Conservation (phyloP, 192 early-diverging fungal genomes). For the Coemansia sp. region DNA sequence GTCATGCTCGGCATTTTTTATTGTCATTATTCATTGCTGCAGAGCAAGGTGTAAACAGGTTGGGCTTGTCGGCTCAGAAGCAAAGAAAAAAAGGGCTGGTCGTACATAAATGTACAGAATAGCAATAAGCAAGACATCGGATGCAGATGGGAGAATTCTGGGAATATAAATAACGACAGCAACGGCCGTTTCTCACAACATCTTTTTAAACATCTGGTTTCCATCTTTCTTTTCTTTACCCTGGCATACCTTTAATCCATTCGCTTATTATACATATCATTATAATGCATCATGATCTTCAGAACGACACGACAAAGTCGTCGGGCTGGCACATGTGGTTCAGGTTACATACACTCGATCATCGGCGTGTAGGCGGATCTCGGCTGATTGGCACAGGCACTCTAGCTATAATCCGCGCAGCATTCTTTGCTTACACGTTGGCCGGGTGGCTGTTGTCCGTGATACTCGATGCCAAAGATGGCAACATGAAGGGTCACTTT, state of each 20-base stretch:
- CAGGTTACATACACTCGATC: conserved; percentile 31
- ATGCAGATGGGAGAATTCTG: no score
- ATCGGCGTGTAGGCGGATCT: conserved; percentile 22
- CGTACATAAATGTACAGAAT: no score
- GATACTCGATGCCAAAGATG: conserved; percentile 19
- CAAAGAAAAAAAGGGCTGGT: no score
- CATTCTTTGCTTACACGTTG: conserved; percentile 35
- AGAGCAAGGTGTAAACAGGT: no score
- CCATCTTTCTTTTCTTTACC: neutral
- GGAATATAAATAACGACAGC: neutral
- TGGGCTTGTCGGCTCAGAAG: no score
- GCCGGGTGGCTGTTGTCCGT: conserved; percentile 35
- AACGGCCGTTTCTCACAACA: neutral
- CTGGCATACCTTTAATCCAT: neutral
- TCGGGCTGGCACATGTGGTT: conserved; percentile 17
- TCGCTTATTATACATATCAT: neutral
- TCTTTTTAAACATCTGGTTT: neutral
- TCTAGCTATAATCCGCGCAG: conserved; percentile 11
- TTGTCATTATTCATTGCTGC: neutral
- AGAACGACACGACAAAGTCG: neutral
- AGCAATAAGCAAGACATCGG: no score
- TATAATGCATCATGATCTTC: neutral
- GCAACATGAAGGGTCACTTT: conserved; percentile 27
- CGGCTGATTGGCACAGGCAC: conserved; percentile 20
- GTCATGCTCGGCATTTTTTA: neutral